These are phyloP conservation scores for Ensete glaucum DNA, from an alignment of 176 grass and related monocot species.

Conservation along the genomic window DNA sequence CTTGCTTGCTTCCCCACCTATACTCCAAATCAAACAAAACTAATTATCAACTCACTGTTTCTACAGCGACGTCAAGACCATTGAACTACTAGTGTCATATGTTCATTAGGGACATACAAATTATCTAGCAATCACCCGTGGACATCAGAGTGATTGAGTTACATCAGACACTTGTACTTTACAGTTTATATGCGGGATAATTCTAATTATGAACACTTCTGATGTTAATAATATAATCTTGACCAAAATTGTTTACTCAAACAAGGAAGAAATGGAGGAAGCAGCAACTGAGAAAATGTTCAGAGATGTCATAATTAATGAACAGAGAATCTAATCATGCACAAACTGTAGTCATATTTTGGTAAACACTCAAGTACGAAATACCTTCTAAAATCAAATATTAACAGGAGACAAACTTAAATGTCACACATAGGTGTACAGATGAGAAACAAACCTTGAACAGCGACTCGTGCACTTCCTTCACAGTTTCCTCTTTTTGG, in stretches of 20 bases:
- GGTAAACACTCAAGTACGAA: too few relatives aligned
- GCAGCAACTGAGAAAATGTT: too few relatives aligned
- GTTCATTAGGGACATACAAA: neutral
- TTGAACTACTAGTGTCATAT: neutral
- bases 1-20: conserved; percentile 44
- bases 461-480: conserved; percentile 71
- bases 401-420: neutral
- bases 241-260: too few relatives aligned
- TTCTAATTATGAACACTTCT: too few relatives aligned
- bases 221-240: too few relatives aligned
- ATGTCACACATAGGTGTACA: neutral
- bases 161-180: neutral
- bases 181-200: too few relatives aligned
- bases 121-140: neutral
- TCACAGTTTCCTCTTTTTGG: conserved; percentile 40
- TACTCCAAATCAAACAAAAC: neutral
- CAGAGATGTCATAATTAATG: too few relatives aligned
- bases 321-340: too few relatives aligned
- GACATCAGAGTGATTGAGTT: neutral
- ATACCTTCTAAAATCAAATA: too few relatives aligned
- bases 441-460: conserved; percentile 33
- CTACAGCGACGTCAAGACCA: neutral
- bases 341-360: too few relatives aligned
- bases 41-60: too few relatives aligned
- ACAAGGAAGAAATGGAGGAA: too few relatives aligned